Conservation (phyloP, 768 basidiomycete species). For the Terana coerulea region DNA sequence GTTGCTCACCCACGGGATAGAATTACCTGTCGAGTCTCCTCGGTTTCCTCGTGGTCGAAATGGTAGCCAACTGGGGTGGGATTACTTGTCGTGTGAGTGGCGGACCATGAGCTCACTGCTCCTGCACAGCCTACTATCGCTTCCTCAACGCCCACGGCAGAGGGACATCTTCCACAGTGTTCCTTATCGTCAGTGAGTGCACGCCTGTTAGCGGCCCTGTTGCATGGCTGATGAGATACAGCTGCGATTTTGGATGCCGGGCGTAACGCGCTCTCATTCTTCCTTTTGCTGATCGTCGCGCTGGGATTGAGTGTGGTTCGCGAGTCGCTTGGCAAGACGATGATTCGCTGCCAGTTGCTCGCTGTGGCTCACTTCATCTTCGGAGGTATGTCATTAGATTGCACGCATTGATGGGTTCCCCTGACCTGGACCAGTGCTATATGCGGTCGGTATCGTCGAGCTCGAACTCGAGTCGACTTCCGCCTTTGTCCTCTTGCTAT, state of each 20-base stretch:
- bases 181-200: constrained; percentile 83
- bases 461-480: constrained; percentile 90
- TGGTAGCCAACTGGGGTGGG: constrained; percentile 87
- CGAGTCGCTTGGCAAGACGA: constrained; percentile 79
- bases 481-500: constrained; percentile 76
- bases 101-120: background rate
- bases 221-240: constrained; percentile 28
- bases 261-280: constrained; percentile 91
- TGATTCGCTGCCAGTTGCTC: constrained; percentile 80
- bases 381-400: constrained; percentile 61
- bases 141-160: constrained; percentile 88
- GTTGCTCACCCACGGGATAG: constrained; percentile 33
- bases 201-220: background rate
- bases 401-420: background rate
- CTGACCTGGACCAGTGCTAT: constrained; percentile 54
- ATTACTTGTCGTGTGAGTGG: constrained; percentile 1
- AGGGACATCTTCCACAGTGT: constrained; percentile 72
- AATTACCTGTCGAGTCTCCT: constrained; percentile 90
- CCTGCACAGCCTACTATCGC: constrained; percentile 79
- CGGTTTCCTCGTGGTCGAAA: constrained; percentile 85
- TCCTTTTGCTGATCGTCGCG: constrained; percentile 89
- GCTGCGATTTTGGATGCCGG: constrained; percentile 96
- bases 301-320: constrained; percentile 90
- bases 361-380: constrained; percentile 88
- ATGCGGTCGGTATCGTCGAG: constrained; percentile 92